phyloP scores from a whole-genome alignment of 768 basidiomycete species.

The Crepidotus variabilis region DNA sequence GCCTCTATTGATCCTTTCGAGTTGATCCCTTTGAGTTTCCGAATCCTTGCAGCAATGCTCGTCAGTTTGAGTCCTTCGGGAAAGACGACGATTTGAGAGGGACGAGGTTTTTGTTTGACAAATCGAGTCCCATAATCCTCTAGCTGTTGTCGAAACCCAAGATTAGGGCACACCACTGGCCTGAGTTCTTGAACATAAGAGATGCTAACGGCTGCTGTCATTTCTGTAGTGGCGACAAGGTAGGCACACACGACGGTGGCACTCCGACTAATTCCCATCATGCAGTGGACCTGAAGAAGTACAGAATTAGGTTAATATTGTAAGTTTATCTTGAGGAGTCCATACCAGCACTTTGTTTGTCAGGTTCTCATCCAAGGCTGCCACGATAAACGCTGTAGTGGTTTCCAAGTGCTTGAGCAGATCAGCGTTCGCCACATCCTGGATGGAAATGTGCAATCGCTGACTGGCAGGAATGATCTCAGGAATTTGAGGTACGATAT shows the following conservation, averaged over 20 bases:
- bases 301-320: neutral
- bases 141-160: slow-evolving; percentile 62
- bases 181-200: slow-evolving; percentile 53
- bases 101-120: slow-evolving; percentile 16
- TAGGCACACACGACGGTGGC: slow-evolving; percentile 77
- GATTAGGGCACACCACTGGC: slow-evolving; percentile 61
- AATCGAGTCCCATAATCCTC: slow-evolving; percentile 29
- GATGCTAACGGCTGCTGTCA: slow-evolving; percentile 53
- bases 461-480: slow-evolving; percentile 35
- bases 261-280: slow-evolving; percentile 72
- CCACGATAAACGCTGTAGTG: slow-evolving; percentile 33
- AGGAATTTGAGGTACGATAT: slow-evolving; percentile 44
- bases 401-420: slow-evolving; percentile 30
- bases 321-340: neutral
- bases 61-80: slow-evolving; percentile 12
- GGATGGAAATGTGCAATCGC: slow-evolving; percentile 45
- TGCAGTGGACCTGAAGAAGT: slow-evolving; percentile 72
- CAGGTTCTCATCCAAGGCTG: slow-evolving; percentile 28
- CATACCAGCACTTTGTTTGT: slow-evolving; percentile 37
- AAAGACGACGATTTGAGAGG: slow-evolving; percentile 4
- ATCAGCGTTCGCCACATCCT: slow-evolving; percentile 25
- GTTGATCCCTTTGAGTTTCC: slow-evolving; percentile 18
- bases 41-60: slow-evolving; percentile 28
- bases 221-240: slow-evolving; percentile 48
- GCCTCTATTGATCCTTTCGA: neutral